Conservation (phyloP, 2,329 filamentous ascomycete species). For the Pseudogymnoascus sp. region DNA sequence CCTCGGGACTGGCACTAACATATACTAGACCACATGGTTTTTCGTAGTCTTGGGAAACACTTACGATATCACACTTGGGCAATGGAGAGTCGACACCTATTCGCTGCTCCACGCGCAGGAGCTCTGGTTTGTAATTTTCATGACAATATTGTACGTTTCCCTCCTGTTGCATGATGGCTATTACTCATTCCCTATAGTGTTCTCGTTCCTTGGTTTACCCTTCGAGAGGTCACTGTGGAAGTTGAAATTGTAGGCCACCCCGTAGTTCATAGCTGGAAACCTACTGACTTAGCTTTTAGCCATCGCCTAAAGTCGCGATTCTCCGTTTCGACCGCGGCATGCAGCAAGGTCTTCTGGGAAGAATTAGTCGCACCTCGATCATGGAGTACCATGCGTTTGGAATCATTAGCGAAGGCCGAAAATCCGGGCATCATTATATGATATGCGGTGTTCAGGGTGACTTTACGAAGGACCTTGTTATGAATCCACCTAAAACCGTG, state of each 20-base stretch:
- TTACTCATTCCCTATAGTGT: conserved; percentile 28
- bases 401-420: conserved; percentile 36
- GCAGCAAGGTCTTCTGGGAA: conserved; percentile 36
- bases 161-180: background rate
- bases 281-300: conserved; percentile 26
- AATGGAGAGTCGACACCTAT: conserved; percentile 31
- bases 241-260: conserved; percentile 33
- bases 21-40: conserved; percentile 31
- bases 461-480: conserved; percentile 35
- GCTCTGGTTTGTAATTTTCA: conserved; percentile 37
- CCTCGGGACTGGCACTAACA: conserved; percentile 12
- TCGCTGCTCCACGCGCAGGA: conserved; percentile 33
- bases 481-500: conserved; percentile 34
- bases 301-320: conserved; percentile 36
- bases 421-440: conserved; percentile 35
- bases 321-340: conserved; percentile 36
- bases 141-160: conserved; percentile 34
- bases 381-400: conserved; percentile 40
- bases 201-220: conserved; percentile 35
- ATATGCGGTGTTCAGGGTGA: conserved; percentile 39
- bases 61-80: conserved; percentile 32
- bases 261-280: background rate
- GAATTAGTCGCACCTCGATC: conserved; percentile 37
- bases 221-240: conserved; percentile 34
- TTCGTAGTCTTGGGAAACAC: conserved; percentile 35